phyloP scores from a whole-genome alignment of 805 yeast species.

The Sugiyamaella floridensis region DNA sequence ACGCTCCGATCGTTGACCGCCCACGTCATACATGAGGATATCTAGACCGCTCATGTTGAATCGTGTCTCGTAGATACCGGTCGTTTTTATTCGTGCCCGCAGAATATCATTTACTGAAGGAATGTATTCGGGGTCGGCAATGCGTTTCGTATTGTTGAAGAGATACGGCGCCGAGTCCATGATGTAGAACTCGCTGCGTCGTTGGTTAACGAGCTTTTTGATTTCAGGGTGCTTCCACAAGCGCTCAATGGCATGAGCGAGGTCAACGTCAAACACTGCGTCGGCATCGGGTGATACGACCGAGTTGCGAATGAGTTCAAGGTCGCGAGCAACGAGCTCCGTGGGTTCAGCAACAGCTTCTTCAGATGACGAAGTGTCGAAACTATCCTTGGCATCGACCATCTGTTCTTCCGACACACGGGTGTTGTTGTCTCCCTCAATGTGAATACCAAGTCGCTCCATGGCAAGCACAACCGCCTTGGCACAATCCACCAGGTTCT shows the following conservation, averaged over 20 bases:
- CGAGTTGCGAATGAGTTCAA: constrained; percentile 34
- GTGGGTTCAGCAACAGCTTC: neutral
- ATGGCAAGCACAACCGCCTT: constrained; percentile 65
- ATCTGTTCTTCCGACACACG: neutral
- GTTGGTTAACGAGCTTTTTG: constrained; percentile 41
- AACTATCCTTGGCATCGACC: neutral
- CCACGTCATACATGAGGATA: constrained; percentile 74
- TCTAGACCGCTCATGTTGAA: constrained; percentile 66
- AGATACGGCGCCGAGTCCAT: constrained; percentile 76
- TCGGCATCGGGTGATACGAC: constrained; percentile 50
- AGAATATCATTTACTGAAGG: constrained; percentile 76
- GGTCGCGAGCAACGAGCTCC: constrained; percentile 26
- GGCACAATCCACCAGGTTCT: constrained; percentile 71
- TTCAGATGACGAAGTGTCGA: neutral
- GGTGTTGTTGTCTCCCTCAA: constrained; percentile 5
- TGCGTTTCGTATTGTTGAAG: constrained; percentile 57
- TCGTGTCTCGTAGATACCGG: constrained; percentile 80
- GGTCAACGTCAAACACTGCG: constrained; percentile 42
- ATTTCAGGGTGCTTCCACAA: constrained; percentile 58
- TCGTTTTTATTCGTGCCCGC: constrained; percentile 84
- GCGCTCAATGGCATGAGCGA: constrained; percentile 43
- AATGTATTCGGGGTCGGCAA: constrained; percentile 51
- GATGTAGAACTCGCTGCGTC: constrained; percentile 65
- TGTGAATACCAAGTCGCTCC: constrained; percentile 38
- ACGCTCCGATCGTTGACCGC: constrained; percentile 94